Evolutionary conservation across 805 yeast species (phyloP).

Genomic region (Pichia nanzhaoensis): DNA sequence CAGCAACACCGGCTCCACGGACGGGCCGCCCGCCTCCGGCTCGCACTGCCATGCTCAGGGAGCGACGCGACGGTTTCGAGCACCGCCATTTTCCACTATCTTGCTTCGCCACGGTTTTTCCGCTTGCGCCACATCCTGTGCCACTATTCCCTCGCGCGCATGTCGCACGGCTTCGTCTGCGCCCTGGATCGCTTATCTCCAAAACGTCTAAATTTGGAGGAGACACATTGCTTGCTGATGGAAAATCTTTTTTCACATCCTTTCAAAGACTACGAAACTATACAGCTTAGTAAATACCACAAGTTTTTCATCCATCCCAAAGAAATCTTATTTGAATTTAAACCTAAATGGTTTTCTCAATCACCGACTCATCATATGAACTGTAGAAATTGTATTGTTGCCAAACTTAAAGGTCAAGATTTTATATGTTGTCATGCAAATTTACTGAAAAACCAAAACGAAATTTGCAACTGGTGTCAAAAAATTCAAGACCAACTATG

Average conservation of each 20-base stretch:
- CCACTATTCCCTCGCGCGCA: too few species aligned
- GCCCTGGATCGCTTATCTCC: too few species aligned
- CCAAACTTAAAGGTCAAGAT: slow-evolving; percentile 25
- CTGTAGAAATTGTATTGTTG: slow-evolving; percentile 43
- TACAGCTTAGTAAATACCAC: slow-evolving; percentile 24
- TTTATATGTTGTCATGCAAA: slow-evolving; percentile 38
- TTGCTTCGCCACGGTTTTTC: too few species aligned
- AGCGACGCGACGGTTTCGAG: too few species aligned
- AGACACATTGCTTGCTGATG: slow-evolving; percentile 24
- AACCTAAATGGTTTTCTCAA: slow-evolving; percentile 47
- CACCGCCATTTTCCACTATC: too few species aligned
- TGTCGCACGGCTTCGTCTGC: too few species aligned
- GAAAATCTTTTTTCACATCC: slow-evolving; percentile 18
- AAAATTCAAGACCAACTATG: slow-evolving; percentile 18
- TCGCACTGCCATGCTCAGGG: too few species aligned
- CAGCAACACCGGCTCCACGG: too few species aligned
- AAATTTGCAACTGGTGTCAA: slow-evolving; percentile 32
- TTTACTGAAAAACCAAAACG: slow-evolving; percentile 26
- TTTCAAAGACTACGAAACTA: neutral
- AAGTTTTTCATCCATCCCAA: slow-evolving; percentile 14
- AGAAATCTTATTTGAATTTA: slow-evolving; percentile 34
- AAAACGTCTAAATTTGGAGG: slow-evolving; percentile 7
- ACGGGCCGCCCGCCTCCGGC: too few species aligned
- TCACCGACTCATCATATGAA: slow-evolving; percentile 26
- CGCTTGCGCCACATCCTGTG: too few species aligned